These are phyloP conservation scores for Nelumbo lutea DNA, from an alignment of 164 flowering plant genomes.

Conservation along the genomic window DNA sequence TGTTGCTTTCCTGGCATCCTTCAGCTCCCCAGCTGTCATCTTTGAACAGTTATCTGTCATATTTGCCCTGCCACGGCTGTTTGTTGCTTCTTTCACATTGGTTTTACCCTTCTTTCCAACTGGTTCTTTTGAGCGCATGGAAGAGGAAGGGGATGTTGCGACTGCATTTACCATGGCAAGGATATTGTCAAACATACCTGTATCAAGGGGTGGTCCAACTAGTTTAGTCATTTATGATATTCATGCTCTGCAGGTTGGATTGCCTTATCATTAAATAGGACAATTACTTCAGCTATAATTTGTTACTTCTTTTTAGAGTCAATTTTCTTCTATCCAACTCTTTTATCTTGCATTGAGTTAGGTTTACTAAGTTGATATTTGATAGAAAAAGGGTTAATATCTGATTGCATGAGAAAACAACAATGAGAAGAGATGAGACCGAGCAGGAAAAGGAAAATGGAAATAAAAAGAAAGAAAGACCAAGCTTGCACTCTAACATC, in stretches of 20 bases:
- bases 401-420: too few species aligned
- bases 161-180: constrained; percentile 97
- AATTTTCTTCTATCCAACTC: too few species aligned
- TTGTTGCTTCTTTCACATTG: constrained; percentile 84
- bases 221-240: constrained; percentile 93
- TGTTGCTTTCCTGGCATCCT: constrained; percentile 94
- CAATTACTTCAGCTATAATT: too few species aligned
- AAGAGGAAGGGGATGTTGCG: constrained; percentile 98
- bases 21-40: constrained; percentile 85
- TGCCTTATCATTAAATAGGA: constrained; percentile 5
- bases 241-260: constrained; percentile 88
- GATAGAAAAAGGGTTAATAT: too few species aligned
- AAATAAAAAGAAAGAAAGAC: too few species aligned
- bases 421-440: too few species aligned
- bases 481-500: too few species aligned
- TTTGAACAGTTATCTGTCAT: constrained; percentile 95
- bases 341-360: too few species aligned
- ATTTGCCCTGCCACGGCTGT: constrained; percentile 75
- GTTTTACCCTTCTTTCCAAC: constrained; percentile 97
- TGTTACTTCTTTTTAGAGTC: too few species aligned
- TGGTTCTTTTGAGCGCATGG: constrained; percentile 97
- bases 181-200: constrained; percentile 83
- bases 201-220: constrained; percentile 95
- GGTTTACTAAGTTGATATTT: too few species aligned
- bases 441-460: too few species aligned